Percentiles rank a stretch among this genome's conserved stretches.
These are phyloP conservation scores for Cylindrotheca closterium DNA, from an alignment of 108 stramenopile species.

Conservation along the genomic window DNA sequence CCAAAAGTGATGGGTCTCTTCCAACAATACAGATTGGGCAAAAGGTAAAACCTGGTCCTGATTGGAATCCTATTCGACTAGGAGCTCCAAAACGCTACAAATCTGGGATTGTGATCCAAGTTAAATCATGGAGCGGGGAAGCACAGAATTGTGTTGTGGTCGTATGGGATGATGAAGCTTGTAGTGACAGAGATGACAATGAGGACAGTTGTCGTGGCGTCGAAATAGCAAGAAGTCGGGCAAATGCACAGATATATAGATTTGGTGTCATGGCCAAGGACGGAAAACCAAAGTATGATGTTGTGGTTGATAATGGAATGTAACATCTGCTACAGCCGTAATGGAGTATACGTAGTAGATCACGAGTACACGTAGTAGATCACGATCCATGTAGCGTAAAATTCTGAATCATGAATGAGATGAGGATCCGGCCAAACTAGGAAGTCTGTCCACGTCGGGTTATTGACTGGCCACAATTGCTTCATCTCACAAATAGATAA, in stretches of 20 bases:
- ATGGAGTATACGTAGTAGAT: too few relatives aligned
- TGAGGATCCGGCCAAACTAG: too few relatives aligned
- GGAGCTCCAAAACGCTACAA: slow-evolving; percentile 29
- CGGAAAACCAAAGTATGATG: slow-evolving; percentile 26
- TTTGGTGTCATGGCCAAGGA: slow-evolving; percentile 52
- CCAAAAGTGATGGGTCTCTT: slow-evolving; percentile 5
- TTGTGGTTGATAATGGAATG: too few relatives aligned
- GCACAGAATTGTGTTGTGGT: slow-evolving; percentile 55
- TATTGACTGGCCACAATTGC: too few relatives aligned
- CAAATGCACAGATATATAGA: slow-evolving; percentile 43
- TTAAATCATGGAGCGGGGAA: slow-evolving; percentile 54
- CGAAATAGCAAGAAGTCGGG: not conserved
- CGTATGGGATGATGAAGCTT: slow-evolving; percentile 23
- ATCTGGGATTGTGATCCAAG: slow-evolving; percentile 42
- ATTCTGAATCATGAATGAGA: too few relatives aligned
- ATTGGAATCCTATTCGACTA: slow-evolving; percentile 49
- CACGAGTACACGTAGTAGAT: too few relatives aligned
- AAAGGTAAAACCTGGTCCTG: slow-evolving; percentile 39
- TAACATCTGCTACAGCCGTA: too few relatives aligned
- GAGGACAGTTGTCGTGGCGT: slow-evolving; percentile 6
- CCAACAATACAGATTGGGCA: slow-evolving; percentile 37
- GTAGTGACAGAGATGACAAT: slow-evolving; percentile 4
- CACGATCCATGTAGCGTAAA: too few relatives aligned
- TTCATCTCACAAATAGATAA: too few relatives aligned
- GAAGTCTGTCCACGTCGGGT: too few relatives aligned